Evolutionary conservation across 192 early-diverging fungal genomes (phyloP), one percentile per base, ranked within the genome.

Genomic region (Allomyces macrogynus): DNA sequence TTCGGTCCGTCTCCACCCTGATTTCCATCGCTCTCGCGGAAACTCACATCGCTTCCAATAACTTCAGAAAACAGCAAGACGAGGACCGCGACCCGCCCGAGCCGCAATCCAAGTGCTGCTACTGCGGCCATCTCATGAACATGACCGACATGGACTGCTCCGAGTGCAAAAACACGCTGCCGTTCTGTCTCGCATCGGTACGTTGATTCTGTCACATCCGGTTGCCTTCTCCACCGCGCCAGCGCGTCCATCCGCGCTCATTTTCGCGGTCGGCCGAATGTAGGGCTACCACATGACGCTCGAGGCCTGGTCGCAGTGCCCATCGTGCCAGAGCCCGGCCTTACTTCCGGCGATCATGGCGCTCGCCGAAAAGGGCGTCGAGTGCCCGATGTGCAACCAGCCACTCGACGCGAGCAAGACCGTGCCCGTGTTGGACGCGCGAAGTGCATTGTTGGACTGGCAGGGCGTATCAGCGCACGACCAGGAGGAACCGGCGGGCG

Each of bases 141-240:
- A 74, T 82, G 27, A 80, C 77, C 4, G 60, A 61, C 3, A 63
- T 82, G 62, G 80, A 81, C 62, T 82, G 80, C 66, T 66, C 66
- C 43, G 76, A 77, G 61, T 82, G 80, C 75, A 81, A 82, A 69
- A 81, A 78, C 64, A 75, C 76, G 54, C 16, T 80, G n/a, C 80
- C 78, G 18, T 82, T 82, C 63, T 82, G 80, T 67, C 80, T 82
- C 63, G 80, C 75, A n/a, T 73, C 80, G 32, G 80, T 81, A 72
- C 24, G 70, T 49, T 24, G 5, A 64, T 25, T 42, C 61, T 60
- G 25, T 8, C 64, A 14, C 18, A 18, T 25, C 9, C n/a, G 23
- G 32, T 8, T 8, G 7, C 32, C 32, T 32, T 43, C 10, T 65
- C 63, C 16, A 61, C 5, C 64, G 40, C 23, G 12, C 26, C 23